Conservation (phyloP, 2,329 filamentous ascomycete genomes). For the Curvularia verruculosa region DNA sequence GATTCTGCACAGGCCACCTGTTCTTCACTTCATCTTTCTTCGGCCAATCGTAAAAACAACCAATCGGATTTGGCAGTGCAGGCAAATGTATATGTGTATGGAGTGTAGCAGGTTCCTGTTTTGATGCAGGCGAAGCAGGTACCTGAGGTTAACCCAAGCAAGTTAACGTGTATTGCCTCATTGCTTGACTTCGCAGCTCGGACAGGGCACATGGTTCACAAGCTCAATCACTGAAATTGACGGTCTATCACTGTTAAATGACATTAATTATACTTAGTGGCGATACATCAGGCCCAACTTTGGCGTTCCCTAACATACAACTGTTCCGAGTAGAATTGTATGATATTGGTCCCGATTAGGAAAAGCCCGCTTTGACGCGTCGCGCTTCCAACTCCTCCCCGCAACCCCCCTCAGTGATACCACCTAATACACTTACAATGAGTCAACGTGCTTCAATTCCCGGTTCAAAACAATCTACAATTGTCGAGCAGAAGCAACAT, state of each 20-base stretch:
- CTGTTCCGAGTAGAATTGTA: too few relatives aligned
- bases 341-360: not conserved
- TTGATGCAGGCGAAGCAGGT: not conserved
- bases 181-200: not conserved
- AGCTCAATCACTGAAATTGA: not conserved
- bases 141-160: not conserved
- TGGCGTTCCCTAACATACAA: not conserved
- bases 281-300: not conserved
- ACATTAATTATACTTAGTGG: not conserved
- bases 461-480: slow-evolving; percentile 46
- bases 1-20: slow-evolving; percentile 10
- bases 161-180: not conserved
- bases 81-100: not conserved
- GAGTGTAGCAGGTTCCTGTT: not conserved
- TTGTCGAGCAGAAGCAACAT: slow-evolving; percentile 66
- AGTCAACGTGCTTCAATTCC: slow-evolving; percentile 8
- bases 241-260: not conserved
- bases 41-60: not conserved
- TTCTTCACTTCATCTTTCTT: not conserved
- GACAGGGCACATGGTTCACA: not conserved
- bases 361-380: not conserved
- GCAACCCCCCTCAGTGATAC: not conserved
- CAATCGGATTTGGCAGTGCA: not conserved
- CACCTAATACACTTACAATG: slow-evolving; percentile 3
- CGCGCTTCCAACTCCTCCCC: slow-evolving; percentile 10